Base-by-base conservation (phyloP, 2,329 filamentous ascomycete genomes). In the Penicillium oxalicum region DNA sequence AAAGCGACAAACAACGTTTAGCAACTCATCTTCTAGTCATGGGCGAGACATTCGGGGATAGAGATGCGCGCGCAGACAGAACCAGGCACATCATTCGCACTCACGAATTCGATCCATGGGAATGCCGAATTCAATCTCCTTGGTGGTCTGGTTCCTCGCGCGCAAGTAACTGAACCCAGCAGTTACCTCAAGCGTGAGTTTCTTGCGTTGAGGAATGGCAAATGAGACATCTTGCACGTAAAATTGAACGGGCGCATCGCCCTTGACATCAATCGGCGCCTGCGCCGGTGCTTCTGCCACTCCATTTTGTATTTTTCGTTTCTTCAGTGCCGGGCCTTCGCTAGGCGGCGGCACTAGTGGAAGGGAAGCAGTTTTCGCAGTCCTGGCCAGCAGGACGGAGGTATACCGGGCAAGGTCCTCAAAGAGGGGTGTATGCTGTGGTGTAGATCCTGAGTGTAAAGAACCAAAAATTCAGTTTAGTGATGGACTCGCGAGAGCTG, bases 201-300 rank as follows among this genome's bases (percentile, higher is more conserved):
- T 84, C 70, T 84, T 85, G 45, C 82, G 71, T 57, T 81, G 77
- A 3, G 82, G 82, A 0, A 83, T 72, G 12, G 79, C 74, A 64
- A 84, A 83, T 48, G 79, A 82, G 47, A 82, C 70, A 55, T 83
- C 80, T 48, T 74, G 71, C 51, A 76, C 70, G 50, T 74, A 74
- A 50, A 77, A 74, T 33, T 71, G 66, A 39, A 70, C 47, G 7
- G 63, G 57, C 40, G 59, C 55, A 51, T 70, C 62, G 13, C 49
- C 60, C 36, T 67, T 68, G 48, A 70, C 28, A 52, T 66, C 62
- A 26, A 60, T 61, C 40, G 61, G 40, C 29, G 61, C 55, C 42
- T 66, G 61, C 33, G 63, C 55, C 45, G 65, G 60, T 29, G 50
- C 61, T 32, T 43, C 43, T 9, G 45, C 55, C 41, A 56, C 58